Base-by-base conservation (phyloP, 1,284 basidiomycete genomes). In the Cutaneotrichosporon spelunceum region DNA sequence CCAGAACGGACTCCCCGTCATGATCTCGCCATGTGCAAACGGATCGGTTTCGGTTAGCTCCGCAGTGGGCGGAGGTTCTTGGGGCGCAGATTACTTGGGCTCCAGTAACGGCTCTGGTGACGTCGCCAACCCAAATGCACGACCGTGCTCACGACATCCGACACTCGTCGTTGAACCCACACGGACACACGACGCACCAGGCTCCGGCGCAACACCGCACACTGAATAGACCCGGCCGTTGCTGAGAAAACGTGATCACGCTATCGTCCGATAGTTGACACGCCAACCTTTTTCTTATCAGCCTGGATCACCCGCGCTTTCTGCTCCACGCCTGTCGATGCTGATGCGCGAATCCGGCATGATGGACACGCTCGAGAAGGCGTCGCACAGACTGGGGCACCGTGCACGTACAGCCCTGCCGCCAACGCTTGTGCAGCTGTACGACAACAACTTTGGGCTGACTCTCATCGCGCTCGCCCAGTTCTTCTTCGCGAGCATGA, bases 401-500 rank as follows among this genome's bases (percentile, higher is more conserved):
- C 36, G 56, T 26, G 33, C 39, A 4, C 60, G 60, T 33, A 19
- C 50, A n/a, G n/a, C 45, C 8, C 29, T 68, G 23, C 64, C 65
- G 9, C 63, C 63, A 9, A 61, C 63, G 16, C 33, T 66, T 24
- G 39, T 66, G 8, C 34, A 65, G 3, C 63, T 75, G 26, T 63
- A 66, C 57, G 60, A 72, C 45, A 74, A 75, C 59, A 89, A 89
- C 72, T 75, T 81, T 2, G 88, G 88, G 14, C 72, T 90, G 58
- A 75, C 88, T 34, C 78, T 88, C 30, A 82, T 89, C 29, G 83
- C 83, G 21, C 76, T 79, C 1, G 79, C 86, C 13, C 85, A 88
- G 71, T 79, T 83, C 16, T 87, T 88, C 74, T 85, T 87, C 57
- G 82, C 86, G 30, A 75, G 83, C 53, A 81, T 86, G 70, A 84